These are phyloP conservation scores for Astrothelium subdiscretum DNA, from an alignment of 495 filamentous ascomycete genomes.

Conservation along the genomic window DNA sequence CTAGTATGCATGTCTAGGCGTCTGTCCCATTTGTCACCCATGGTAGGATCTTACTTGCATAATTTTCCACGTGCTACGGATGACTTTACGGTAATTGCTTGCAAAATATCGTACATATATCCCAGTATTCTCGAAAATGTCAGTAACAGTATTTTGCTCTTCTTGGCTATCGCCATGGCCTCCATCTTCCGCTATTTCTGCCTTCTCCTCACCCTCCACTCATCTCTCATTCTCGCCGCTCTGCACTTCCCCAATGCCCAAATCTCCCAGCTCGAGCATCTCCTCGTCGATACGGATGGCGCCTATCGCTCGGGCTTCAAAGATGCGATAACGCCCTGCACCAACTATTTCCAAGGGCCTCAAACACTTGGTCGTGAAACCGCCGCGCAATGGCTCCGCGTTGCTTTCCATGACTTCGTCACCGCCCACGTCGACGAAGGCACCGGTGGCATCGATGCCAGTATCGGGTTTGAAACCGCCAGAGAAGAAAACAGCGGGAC, in stretches of 20 bases:
- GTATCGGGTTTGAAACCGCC: slow-evolving; percentile 6
- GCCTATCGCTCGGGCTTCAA: slow-evolving; percentile 1
- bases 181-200: not conserved
- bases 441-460: slow-evolving; percentile 10
- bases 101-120: not conserved
- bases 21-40: not conserved
- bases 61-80: not conserved
- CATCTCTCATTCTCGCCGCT: not conserved
- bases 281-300: not conserved
- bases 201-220: not conserved
- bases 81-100: not conserved
- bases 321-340: not conserved
- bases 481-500: slow-evolving; percentile 8
- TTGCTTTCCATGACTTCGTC: slow-evolving; percentile 12
- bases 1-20: not conserved
- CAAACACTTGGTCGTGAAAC: slow-evolving; percentile 1
- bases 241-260: not conserved
- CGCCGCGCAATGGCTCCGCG: slow-evolving; percentile 11
- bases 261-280: not conserved
- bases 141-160: not conserved
- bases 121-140: not conserved
- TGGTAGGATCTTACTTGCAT: not conserved
- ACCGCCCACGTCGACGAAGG: slow-evolving; percentile 4
- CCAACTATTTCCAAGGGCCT: not conserved
- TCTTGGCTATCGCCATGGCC: not conserved